Evolutionary conservation across 2,329 filamentous ascomycete species (phyloP).

Genomic region (Raffaelea albimanens): DNA sequence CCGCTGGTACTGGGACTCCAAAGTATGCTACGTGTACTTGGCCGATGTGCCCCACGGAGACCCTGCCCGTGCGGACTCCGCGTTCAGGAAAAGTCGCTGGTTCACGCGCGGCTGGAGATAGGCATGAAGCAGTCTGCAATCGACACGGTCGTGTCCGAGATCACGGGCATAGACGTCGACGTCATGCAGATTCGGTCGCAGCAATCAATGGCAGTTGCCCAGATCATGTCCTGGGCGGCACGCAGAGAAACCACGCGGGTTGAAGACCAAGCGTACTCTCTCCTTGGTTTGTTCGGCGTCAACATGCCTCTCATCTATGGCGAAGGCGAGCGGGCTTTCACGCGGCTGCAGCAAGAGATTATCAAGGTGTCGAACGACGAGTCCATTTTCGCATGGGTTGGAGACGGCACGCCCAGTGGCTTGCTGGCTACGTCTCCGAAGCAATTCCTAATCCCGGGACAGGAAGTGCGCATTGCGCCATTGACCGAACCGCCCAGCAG

Average conservation of each 20-base stretch:
- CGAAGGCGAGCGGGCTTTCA: slow-evolving; percentile 14
- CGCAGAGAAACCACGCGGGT: slow-evolving; percentile 5
- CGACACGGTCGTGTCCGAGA: neutral
- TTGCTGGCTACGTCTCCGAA: no score
- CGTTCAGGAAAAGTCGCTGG: slow-evolving; percentile 5
- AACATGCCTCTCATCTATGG: slow-evolving; percentile 19
- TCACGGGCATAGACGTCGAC: neutral
- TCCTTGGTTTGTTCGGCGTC: slow-evolving; percentile 17
- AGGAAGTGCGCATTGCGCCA: no score
- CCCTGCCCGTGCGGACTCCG: neutral
- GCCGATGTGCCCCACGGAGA: neutral
- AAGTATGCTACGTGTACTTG: slow-evolving; percentile 5
- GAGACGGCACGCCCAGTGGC: no score
- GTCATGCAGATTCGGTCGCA: neutral
- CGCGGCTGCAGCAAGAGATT: slow-evolving; percentile 16
- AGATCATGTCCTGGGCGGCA: slow-evolving; percentile 4
- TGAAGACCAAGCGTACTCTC: slow-evolving; percentile 16
- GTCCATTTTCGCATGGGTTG: slow-evolving; percentile 16
- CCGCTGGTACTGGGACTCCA: slow-evolving; percentile 2
- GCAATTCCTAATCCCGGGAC: no score
- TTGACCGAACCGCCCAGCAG: no score
- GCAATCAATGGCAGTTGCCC: neutral
- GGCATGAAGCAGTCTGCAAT: neutral
- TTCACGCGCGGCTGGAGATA: slow-evolving; percentile 8
- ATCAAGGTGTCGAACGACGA: slow-evolving; percentile 14